Evolutionary conservation across 1,284 basidiomycete species (phyloP), one percentile per base, ranked within the genome.

Genomic region (Amylostereum areolatum): DNA sequence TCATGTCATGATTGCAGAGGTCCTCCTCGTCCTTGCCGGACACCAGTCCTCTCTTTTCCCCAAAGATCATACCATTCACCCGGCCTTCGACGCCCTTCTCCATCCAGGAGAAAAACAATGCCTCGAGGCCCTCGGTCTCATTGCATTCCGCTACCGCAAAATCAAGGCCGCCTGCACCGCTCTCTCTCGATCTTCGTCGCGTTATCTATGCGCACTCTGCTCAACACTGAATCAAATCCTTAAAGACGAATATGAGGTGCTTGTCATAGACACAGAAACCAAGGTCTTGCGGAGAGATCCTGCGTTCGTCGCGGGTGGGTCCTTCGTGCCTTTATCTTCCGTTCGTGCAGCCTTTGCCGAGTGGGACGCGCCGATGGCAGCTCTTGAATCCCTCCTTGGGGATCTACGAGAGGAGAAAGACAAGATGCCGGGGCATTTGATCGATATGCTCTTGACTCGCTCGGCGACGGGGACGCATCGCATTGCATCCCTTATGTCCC

Each of bases 71-170:
- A 68, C 72, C 11, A 61, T 92, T 10, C 74, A 86, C 46, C 78
- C 85, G 2, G 74, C 82, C 0, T 85, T 92, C 57, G 64, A 73
- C 2, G 72, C 81, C 8, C 79, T 92, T 18, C 77, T 94, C 1
- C 91, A 94, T 61, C 92, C 91, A 1, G 92, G 92, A 2, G 92
- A 94, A 64, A 77, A 83, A 47, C 80, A 92, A 62, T 85, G 84
- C 53, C 74, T 94, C 28, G 83, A 89, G 59, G 76, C 80, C 4
- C 77, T 94, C 2, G 86, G 78, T 2, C 71, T 75, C 36, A 80
- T 92, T 41, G 90, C 89, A 0, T 74, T 71, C 34, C 77, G 82
- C 29, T 93, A 92, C 65, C 72, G 78, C 52, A 81, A 72, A 49
- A 81, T 94, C 59, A 85, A 83, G 62, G 59, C 67, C 25, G 70